phyloP scores from a whole-genome alignment of 2,329 filamentous ascomycete species.

The Botryotinia narcissicola region DNA sequence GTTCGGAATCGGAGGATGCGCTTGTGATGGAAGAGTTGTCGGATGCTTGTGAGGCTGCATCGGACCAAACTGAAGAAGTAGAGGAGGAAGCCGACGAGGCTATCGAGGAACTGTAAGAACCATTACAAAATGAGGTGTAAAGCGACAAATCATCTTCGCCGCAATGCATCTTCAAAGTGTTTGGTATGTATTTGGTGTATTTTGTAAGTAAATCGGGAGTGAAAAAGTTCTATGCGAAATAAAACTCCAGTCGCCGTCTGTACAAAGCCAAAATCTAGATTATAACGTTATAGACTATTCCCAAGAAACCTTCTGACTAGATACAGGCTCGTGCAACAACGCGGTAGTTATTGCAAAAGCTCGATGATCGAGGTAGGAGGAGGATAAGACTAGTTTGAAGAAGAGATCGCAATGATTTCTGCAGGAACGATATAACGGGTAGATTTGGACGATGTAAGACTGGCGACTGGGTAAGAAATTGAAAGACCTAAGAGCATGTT shows the following conservation, averaged over 20 bases:
- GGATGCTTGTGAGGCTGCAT: slow-evolving; percentile 66
- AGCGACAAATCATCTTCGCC: slow-evolving; percentile 53
- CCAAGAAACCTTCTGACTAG: slow-evolving; percentile 44
- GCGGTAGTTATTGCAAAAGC: slow-evolving; percentile 41
- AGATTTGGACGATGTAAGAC: slow-evolving; percentile 52
- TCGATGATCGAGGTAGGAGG: slow-evolving; percentile 45
- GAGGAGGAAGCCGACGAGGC: slow-evolving; percentile 75
- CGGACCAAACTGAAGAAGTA: slow-evolving; percentile 74
- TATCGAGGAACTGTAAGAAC: slow-evolving; percentile 67
- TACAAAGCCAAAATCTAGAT: slow-evolving; percentile 47
- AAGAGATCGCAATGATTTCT: slow-evolving; percentile 42
- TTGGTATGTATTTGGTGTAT: slow-evolving; percentile 42
- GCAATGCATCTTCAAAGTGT: slow-evolving; percentile 56
- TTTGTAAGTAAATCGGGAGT: background rate
- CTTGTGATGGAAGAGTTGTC: slow-evolving; percentile 64
- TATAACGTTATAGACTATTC: slow-evolving; percentile 43
- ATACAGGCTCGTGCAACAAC: slow-evolving; percentile 42
- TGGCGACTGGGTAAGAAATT: slow-evolving; percentile 57
- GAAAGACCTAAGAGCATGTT: slow-evolving; percentile 59
- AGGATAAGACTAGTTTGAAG: slow-evolving; percentile 42
- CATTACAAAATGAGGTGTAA: slow-evolving; percentile 51
- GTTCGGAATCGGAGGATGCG: slow-evolving; percentile 51
- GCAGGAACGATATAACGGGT: slow-evolving; percentile 58
- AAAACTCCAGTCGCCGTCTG: slow-evolving; percentile 56
- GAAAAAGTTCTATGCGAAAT: slow-evolving; percentile 27